phyloP scores from a whole-genome alignment of 495 filamentous ascomycete genomes.

The Penicillium soppii region DNA sequence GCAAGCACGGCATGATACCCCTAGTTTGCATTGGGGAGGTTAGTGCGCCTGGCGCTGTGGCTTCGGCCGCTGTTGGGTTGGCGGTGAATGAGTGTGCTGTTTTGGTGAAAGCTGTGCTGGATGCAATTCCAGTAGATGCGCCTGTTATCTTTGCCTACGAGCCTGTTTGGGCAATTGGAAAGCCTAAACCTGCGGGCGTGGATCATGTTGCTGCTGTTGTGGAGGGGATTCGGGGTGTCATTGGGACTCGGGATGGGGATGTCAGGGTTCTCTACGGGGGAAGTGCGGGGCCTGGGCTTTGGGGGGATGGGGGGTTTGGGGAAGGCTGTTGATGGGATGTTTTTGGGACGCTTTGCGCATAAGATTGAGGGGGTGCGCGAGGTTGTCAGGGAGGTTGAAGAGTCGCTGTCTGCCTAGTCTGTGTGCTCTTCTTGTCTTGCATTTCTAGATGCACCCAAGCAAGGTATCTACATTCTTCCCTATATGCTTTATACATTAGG shows the following conservation, averaged over 20 bases:
- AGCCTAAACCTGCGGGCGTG: conserved; percentile 64
- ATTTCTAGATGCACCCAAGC: not conserved
- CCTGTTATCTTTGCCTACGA: conserved; percentile 86
- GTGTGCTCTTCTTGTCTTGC: too few species aligned
- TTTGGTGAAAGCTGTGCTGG: conserved; percentile 63
- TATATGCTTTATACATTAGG: too few species aligned
- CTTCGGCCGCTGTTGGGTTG: conserved; percentile 49
- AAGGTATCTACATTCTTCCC: not conserved
- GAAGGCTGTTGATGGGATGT: conserved; percentile 75
- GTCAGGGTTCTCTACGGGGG: conserved; percentile 77
- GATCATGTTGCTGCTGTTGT: conserved; percentile 74
- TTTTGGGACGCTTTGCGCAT: conserved; percentile 79
- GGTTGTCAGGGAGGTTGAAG: conserved; percentile 68
- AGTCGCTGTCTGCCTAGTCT: conserved; percentile 23
- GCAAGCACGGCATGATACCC: conserved; percentile 67
- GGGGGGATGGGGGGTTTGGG: conserved; percentile 56
- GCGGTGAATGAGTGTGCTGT: conserved; percentile 64
- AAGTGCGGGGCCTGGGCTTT: conserved; percentile 75
- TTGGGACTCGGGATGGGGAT: conserved; percentile 43
- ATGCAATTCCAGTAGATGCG: conserved; percentile 52
- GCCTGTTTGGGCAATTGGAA: conserved; percentile 87
- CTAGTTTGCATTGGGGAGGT: conserved; percentile 79
- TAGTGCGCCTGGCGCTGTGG: conserved; percentile 44
- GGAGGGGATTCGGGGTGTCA: conserved; percentile 51
- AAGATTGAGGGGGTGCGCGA: conserved; percentile 63